Conservation (phyloP, 2,329 filamentous ascomycete genomes). For the Thelonectria olida region DNA sequence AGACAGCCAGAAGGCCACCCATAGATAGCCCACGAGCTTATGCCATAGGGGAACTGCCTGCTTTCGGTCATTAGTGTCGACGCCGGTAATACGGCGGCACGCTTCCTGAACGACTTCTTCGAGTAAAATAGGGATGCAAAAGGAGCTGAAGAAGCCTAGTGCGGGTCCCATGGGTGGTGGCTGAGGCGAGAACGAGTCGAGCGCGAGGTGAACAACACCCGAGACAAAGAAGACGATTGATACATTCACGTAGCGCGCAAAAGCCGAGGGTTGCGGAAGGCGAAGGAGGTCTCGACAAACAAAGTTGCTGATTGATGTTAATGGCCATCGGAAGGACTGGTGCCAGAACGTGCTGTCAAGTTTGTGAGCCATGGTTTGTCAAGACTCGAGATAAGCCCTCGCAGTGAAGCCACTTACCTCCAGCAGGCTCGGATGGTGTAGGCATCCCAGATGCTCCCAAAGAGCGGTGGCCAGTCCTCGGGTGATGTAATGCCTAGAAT, state of each 20-base stretch:
- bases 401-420: conserved; percentile 12
- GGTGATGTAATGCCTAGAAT: not conserved
- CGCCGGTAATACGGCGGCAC: conserved; percentile 4
- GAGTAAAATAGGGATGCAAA: conserved; percentile 9
- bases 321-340: conserved; percentile 13
- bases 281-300: conserved; percentile 17
- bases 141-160: conserved; percentile 15
- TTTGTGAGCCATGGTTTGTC: not conserved
- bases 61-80: not conserved
- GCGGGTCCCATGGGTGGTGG: conserved; percentile 5
- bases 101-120: conserved; percentile 14
- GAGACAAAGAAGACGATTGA: conserved; percentile 19
- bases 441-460: conserved; percentile 21
- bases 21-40: conserved; percentile 23
- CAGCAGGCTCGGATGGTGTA: conserved; percentile 26
- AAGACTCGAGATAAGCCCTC: too few relatives aligned
- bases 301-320: conserved; percentile 28
- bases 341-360: conserved; percentile 25
- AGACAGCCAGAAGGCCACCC: conserved; percentile 22
- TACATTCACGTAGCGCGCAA: conserved; percentile 21
- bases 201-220: conserved; percentile 12
- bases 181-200: conserved; percentile 7
- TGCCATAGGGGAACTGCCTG: conserved; percentile 16
- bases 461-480: conserved; percentile 23
- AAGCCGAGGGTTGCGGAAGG: conserved; percentile 8